Base-by-base conservation (phyloP, 2,329 filamentous ascomycete genomes). In the Tricladium varicosporioides region DNA sequence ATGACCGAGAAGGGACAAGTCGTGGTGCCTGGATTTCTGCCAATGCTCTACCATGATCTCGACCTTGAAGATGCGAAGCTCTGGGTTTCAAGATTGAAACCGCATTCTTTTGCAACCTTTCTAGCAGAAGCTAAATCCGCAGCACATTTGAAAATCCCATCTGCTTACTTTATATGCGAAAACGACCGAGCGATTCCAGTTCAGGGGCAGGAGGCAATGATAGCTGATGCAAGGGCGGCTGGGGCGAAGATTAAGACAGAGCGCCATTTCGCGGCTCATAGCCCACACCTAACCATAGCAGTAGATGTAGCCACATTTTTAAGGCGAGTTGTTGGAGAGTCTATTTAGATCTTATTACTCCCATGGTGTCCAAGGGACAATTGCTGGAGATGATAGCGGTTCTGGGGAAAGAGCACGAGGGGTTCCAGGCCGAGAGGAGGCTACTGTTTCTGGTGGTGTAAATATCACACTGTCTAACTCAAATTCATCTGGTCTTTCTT, bases 111-210 rank as follows among this genome's bases (percentile, higher is more conserved):
- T n/a, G 50, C 52, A 8, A 60, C 52, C 2, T 59, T 60, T 32
- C 5, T n/a, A 5, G 49, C 47, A 5, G 53, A 48, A 10, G 46
- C 55, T 9, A 58, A n/a, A 19, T 33, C 47, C 27, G 56, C 58
- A 11, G 58, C 60, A 16, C 61, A 58, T 53, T 60, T 52, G 40
- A 57, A 44, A 9, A 64, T 63, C 9, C 61, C 63, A 13, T 50
- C 53, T 1, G 48, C 54, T 1, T 65, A 64, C 50, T 27, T 65
- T 7, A 31, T 65, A 2, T 60, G 56, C 43, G 60, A 62, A 32
- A 51, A 64, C 16, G 62, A 63, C 50, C n/a, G 16, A 27, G 53
- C 54, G 2, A 53, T 64, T 45, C 58, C 61, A 11, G n/a, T 48
- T 5, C 8, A 44, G 13, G 15, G 40, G 9, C 62, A 65, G 33